Percentiles rank a stretch among this genome's conserved stretches.
These are phyloP conservation scores for Penicillium sp. DNA, from an alignment of 2,329 filamentous ascomycete species.

Conservation along the genomic window DNA sequence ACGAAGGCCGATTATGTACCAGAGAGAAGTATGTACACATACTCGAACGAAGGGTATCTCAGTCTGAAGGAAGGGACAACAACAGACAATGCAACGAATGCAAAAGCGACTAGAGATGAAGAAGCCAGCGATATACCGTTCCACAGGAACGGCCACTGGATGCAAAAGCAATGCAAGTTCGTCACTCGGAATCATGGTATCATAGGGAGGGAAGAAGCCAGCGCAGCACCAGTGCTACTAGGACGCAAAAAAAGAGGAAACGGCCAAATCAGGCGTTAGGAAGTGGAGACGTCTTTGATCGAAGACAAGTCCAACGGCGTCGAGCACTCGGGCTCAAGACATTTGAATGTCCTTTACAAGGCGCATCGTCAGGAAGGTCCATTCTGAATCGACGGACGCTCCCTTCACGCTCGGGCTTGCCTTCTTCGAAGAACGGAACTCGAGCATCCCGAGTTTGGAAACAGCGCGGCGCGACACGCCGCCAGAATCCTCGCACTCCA, in stretches of 20 bases:
- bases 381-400: conserved; percentile 49
- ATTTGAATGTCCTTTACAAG: conserved; percentile 1
- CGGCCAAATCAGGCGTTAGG: background rate
- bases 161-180: conserved; percentile 7
- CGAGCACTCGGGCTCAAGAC: background rate
- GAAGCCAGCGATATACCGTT: background rate
- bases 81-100: background rate
- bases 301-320: conserved; percentile 19
- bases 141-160: background rate
- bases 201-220: conserved; percentile 4
- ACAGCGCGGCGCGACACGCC: conserved; percentile 44
- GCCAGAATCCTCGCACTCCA: conserved; percentile 46
- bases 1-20: background rate
- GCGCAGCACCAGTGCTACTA: conserved; percentile 7
- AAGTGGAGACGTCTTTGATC: conserved; percentile 12
- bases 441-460: conserved; percentile 36
- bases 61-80: conserved; percentile 1
- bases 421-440: conserved; percentile 46
- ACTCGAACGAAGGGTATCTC: conserved; percentile 8
- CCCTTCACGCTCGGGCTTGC: conserved; percentile 43
- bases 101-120: background rate
- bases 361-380: conserved; percentile 42
- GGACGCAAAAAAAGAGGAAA: background rate
- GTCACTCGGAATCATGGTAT: conserved; percentile 10
- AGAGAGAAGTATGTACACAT: background rate